Conservation (phyloP, 352 stramenopile genomes). For the Paralagenidium karlingii region DNA sequence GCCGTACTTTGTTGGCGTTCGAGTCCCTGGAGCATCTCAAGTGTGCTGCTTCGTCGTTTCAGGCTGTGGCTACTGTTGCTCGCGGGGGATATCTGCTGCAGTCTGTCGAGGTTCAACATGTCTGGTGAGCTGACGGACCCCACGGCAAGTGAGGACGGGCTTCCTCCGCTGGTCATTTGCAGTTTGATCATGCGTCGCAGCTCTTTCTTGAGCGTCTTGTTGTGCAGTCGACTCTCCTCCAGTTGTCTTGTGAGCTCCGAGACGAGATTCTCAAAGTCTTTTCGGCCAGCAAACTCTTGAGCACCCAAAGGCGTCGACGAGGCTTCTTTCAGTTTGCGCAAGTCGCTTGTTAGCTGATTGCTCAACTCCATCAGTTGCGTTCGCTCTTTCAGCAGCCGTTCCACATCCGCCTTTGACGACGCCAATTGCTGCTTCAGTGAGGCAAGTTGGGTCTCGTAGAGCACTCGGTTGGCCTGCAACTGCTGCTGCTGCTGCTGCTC, state of each 20-base stretch:
- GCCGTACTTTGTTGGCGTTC: too few species aligned
- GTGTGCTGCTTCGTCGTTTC: too few species aligned
- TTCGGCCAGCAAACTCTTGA: conserved; percentile 48
- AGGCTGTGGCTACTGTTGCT: too few species aligned
- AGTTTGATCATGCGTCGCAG: conserved; percentile 58
- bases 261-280: conserved; percentile 60
- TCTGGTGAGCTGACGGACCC: too few species aligned
- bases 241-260: conserved; percentile 53
- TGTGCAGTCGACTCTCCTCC: conserved; percentile 49
- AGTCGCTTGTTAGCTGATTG: conserved; percentile 54
- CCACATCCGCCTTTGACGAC: conserved; percentile 36
- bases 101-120: too few species aligned
- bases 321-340: conserved; percentile 24
- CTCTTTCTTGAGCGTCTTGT: conserved; percentile 78
- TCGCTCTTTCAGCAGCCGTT: conserved; percentile 45
- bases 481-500: not conserved
- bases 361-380: conserved; percentile 72
- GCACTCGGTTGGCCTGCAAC: conserved; percentile 11
- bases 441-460: conserved; percentile 14
- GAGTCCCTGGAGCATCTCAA: too few species aligned
- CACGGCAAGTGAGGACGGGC: too few species aligned
- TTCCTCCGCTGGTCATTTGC: too few species aligned
- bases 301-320: conserved; percentile 4
- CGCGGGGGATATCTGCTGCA: too few species aligned
- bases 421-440: conserved; percentile 29